Evolutionary conservation across 106 monocot genomes (phyloP).

Genomic region (Dioscorea alata): DNA sequence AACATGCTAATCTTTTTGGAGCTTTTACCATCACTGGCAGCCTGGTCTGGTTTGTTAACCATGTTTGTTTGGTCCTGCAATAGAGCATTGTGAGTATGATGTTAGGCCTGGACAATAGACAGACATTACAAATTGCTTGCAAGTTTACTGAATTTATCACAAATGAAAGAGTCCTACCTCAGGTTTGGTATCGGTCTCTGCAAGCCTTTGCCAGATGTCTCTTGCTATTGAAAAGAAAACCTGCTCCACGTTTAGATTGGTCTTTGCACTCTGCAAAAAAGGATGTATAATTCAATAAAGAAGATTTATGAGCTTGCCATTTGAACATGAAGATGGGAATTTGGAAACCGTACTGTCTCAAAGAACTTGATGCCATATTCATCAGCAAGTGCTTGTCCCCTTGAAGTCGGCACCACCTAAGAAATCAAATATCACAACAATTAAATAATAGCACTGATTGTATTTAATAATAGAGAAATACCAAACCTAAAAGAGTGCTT

Average conservation of each 20-base stretch:
- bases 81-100: not conserved
- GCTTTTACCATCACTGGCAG: conserved; percentile 39
- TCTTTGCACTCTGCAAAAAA: conserved; percentile 82
- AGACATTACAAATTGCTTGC: no score
- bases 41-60: conserved; percentile 64
- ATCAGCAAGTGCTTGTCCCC: conserved; percentile 93
- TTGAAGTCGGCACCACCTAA: conserved; percentile 87
- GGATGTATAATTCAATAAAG: not conserved
- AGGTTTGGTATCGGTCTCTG: conserved; percentile 67
- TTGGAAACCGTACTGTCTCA: conserved; percentile 52
- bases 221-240: conserved; percentile 95
- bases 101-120: not conserved
- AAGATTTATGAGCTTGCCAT: not conserved
- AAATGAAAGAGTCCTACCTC: conserved; percentile 44
- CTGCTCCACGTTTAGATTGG: conserved; percentile 90
- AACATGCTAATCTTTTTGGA: conserved; percentile 58
- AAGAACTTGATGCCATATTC: conserved; percentile 96
- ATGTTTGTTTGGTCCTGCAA: conserved; percentile 65
- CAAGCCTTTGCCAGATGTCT: conserved; percentile 89
- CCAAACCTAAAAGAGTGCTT: no score
- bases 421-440: not conserved
- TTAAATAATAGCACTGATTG: no score
- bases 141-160: not conserved
- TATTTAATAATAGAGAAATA: no score
- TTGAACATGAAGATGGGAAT: not conserved